Percentiles rank a stretch among this genome's conserved stretches.
Evolutionary conservation across 2,329 filamentous ascomycete species (phyloP).

Genomic region (Ophiocordyceps sinensis): DNA sequence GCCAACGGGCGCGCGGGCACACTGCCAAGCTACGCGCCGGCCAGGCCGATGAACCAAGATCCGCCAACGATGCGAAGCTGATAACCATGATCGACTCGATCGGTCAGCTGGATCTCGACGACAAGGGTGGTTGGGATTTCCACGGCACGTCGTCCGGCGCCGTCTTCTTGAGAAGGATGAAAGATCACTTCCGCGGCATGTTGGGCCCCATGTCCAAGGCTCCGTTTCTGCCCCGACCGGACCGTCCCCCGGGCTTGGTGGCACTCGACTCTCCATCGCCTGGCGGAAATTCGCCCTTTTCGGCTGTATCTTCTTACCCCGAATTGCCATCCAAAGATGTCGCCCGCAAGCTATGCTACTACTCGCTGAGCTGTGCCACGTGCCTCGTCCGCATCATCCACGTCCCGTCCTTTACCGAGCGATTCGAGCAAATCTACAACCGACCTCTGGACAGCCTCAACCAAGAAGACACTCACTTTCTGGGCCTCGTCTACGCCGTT

Average conservation of each 20-base stretch:
- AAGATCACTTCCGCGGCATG: slow-evolving; percentile 71
- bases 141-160: slow-evolving; percentile 86
- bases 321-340: slow-evolving; percentile 55
- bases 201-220: slow-evolving; percentile 49
- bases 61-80: slow-evolving; percentile 54
- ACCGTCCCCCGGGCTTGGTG: slow-evolving; percentile 31
- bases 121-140: slow-evolving; percentile 87
- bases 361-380: slow-evolving; percentile 41
- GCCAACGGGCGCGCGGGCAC: slow-evolving; percentile 35
- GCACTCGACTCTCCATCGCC: slow-evolving; percentile 59
- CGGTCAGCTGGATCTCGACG: slow-evolving; percentile 80
- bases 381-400: slow-evolving; percentile 59
- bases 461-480: slow-evolving; percentile 50
- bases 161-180: slow-evolving; percentile 75
- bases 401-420: slow-evolving; percentile 64
- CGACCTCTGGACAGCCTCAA: slow-evolving; percentile 46
- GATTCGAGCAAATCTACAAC: slow-evolving; percentile 66
- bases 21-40: slow-evolving; percentile 26
- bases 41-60: slow-evolving; percentile 14
- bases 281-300: slow-evolving; percentile 47
- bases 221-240: slow-evolving; percentile 40
- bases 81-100: slow-evolving; percentile 93
- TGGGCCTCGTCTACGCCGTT: slow-evolving; percentile 57
- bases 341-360: slow-evolving; percentile 38
- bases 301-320: slow-evolving; percentile 35